Percentiles rank a stretch among this genome's conserved stretches.
Evolutionary conservation across 2,329 filamentous ascomycete genomes (phyloP).

Genomic region (Sporothrix brasiliensis): DNA sequence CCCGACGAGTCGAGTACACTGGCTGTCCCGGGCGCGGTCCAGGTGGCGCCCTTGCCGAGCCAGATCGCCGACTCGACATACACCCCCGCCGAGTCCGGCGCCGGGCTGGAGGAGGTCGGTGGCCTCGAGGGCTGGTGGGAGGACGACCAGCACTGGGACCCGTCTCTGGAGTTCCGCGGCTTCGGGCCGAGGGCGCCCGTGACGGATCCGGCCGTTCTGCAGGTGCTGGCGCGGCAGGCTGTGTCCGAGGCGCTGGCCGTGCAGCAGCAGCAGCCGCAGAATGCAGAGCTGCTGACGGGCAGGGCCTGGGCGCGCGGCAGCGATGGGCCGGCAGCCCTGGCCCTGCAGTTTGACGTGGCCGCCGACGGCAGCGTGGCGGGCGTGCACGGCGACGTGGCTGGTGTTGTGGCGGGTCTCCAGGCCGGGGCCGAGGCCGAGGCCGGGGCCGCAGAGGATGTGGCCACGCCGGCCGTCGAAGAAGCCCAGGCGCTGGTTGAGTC

Average conservation of each 20-base stretch:
- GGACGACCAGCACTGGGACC: constrained; percentile 54
- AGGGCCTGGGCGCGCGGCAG: constrained; percentile 40
- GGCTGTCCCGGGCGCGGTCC: constrained; percentile 37
- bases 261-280: constrained; percentile 44
- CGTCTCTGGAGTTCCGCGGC: constrained; percentile 49
- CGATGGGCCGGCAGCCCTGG: constrained; percentile 45
- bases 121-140: constrained; percentile 59
- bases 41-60: constrained; percentile 40
- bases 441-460: constrained; percentile 30
- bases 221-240: constrained; percentile 55
- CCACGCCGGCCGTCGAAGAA: constrained; percentile 42
- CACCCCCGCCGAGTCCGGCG: constrained; percentile 50
- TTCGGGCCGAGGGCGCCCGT: constrained; percentile 50
- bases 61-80: constrained; percentile 48
- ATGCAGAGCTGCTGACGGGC: constrained; percentile 35
- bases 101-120: constrained; percentile 53
- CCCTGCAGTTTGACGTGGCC: constrained; percentile 45
- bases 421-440: constrained; percentile 33
- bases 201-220: constrained; percentile 50
- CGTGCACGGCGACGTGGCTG: constrained; percentile 42
- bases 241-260: constrained; percentile 57
- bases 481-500: constrained; percentile 49
- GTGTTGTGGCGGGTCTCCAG: constrained; percentile 38
- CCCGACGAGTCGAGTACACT: constrained; percentile 33
- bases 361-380: constrained; percentile 46